Evolutionary conservation across 2,329 filamentous ascomycete genomes (phyloP), one percentile per base, ranked within the genome.

Genomic region (Emmonsiellopsis sp.): DNA sequence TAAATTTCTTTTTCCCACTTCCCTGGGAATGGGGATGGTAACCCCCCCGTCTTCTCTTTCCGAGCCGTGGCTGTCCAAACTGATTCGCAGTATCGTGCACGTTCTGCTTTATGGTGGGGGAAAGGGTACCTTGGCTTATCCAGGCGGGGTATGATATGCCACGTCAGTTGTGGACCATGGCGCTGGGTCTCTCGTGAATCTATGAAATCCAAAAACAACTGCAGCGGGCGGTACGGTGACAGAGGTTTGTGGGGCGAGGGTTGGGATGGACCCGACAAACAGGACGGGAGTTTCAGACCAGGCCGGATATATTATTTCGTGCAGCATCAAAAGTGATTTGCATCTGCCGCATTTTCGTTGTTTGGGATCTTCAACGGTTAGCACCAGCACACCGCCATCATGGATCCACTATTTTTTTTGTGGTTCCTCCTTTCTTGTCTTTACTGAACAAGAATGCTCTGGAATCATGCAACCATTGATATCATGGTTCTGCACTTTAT

Each of bases 181-280:
- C 37, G 31, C 14, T 34, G 31, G 31, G 6, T 40, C 34, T 42
- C 17, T 44, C 17, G 34, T 36, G 27, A 49, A 34, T 34, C n/a
- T 8, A 43, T 27, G 13, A 14, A 42, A 11, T 40, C 14, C 37
- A 11, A 14, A 40, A 40, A 14, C 10, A 40, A 40, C 37, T 39
- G 27, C 34, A 14, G 17, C 21, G 11, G 10, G 13, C 7, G 40
- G 21, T 14, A 27, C 17, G 34, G 11, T 13, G 31, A 34, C 17
- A 49, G 14, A 5, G 36, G 10, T 17, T 10, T 39, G 47, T 39
- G 47, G 21, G 46, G 13, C n/a, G 27, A 14, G 34, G 34, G 34
- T n/a, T 49, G 46, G 36, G 39, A 51, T 36, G 49, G 49, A 51
- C 49, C 49, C 49, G 49, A 51, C 49, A 51, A 51, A 33, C 27